phyloP scores from a whole-genome alignment of 2,329 filamentous ascomycete species.

The Trichoderma breve region DNA sequence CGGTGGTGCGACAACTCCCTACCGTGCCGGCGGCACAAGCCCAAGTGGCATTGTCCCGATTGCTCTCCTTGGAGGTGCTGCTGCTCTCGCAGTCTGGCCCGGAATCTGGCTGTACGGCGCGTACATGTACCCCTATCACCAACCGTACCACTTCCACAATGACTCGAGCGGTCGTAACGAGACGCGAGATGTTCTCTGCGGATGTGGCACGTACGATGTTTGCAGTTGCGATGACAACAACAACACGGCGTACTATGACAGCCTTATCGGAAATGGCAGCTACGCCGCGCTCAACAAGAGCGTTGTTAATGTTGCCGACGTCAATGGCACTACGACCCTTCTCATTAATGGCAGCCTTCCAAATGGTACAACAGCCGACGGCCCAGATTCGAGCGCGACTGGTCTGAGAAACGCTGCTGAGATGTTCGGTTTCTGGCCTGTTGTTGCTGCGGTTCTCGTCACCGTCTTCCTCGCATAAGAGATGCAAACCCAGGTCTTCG shows the following conservation, averaged over 20 bases:
- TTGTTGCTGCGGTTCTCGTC: constrained; percentile 43
- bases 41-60: constrained; percentile 48
- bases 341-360: constrained; percentile 74
- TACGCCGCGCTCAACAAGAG: constrained; percentile 59
- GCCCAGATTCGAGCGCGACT: constrained; percentile 34
- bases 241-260: constrained; percentile 56
- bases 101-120: constrained; percentile 63
- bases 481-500: neutral
- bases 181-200: constrained; percentile 37
- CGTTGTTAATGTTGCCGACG: constrained; percentile 56
- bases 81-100: constrained; percentile 58
- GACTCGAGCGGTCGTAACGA: constrained; percentile 42
- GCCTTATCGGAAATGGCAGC: constrained; percentile 64
- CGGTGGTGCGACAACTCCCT: constrained; percentile 63
- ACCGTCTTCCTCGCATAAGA: constrained; percentile 44
- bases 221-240: constrained; percentile 71
- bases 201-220: constrained; percentile 49
- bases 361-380: constrained; percentile 57
- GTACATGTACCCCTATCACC: constrained; percentile 54
- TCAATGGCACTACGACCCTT: constrained; percentile 49
- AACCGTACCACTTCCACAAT: constrained; percentile 51
- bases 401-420: constrained; percentile 36
- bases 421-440: constrained; percentile 51
- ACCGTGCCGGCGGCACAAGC: constrained; percentile 53
- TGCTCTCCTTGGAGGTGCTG: constrained; percentile 47